Conservation (phyloP, 208 protist species). For the Lotmaria passim region DNA sequence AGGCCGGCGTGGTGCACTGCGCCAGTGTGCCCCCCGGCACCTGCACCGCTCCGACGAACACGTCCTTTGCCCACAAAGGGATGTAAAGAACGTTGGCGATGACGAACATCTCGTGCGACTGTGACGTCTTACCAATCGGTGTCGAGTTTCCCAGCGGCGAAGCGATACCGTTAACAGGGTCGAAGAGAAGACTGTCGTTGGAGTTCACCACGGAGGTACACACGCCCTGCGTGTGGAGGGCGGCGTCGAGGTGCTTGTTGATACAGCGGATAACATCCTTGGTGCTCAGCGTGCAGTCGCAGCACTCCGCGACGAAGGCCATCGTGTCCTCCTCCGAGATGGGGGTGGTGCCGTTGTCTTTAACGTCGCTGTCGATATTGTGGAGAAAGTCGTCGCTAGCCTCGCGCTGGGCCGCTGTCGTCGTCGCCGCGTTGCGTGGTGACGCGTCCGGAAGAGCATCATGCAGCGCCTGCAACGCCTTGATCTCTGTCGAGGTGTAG, state of each 20-base stretch:
- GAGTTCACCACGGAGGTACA: conserved; percentile 50
- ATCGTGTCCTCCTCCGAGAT: conserved; percentile 15
- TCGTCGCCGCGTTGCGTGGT: background rate
- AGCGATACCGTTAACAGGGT: conserved; percentile 66
- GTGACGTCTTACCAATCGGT: conserved; percentile 53
- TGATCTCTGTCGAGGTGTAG: conserved; percentile 57
- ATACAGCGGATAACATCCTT: conserved; percentile 45
- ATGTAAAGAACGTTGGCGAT: conserved; percentile 71
- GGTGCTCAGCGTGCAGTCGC: conserved; percentile 29
- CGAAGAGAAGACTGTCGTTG: conserved; percentile 60
- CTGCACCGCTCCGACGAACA: conserved; percentile 72
- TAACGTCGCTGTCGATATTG: conserved; percentile 13
- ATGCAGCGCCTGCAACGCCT: conserved; percentile 37
- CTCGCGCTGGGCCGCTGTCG: background rate
- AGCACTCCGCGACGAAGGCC: conserved; percentile 45
- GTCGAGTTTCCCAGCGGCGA: conserved; percentile 49
- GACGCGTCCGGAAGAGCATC: conserved; percentile 3
- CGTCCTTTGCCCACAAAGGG: conserved; percentile 43
- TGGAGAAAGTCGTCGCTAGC: conserved; percentile 12
- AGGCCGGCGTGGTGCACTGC: background rate
- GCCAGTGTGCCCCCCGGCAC: conserved; percentile 28
- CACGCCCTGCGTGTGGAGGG: conserved; percentile 25
- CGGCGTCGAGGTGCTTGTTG: conserved; percentile 45
- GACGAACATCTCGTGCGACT: conserved; percentile 26
- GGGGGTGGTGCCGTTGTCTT: background rate